phyloP scores from a whole-genome alignment of 2,329 filamentous ascomycete species.

The Bipolaris bicolor region DNA sequence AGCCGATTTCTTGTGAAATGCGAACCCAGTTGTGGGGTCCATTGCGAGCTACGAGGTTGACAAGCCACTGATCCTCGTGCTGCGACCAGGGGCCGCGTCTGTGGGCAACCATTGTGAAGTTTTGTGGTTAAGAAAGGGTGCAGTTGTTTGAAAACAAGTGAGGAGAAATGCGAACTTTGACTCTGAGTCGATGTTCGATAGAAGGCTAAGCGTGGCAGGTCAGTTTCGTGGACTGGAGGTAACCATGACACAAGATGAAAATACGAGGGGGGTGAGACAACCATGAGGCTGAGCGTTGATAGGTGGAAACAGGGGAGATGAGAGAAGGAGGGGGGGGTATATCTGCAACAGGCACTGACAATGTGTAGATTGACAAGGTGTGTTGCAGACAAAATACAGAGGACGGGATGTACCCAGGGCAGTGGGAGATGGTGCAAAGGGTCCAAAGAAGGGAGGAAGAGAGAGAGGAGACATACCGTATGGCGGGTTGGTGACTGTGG shows the following conservation, averaged over 20 bases:
- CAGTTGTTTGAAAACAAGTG: constrained; percentile 4
- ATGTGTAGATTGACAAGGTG: neutral
- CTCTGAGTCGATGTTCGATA: neutral
- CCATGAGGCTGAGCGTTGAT: neutral
- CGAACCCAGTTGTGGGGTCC: constrained; percentile 89
- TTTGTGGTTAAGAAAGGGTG: constrained; percentile 5
- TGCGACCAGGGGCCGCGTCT: constrained; percentile 85
- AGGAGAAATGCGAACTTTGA: constrained; percentile 5
- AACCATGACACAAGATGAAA: neutral
- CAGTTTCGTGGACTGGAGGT: neutral
- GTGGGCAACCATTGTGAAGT: constrained; percentile 57
- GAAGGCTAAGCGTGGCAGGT: neutral
- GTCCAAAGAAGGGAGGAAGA: neutral
- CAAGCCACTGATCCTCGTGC: constrained; percentile 73
- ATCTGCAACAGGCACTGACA: no score
- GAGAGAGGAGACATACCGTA: constrained; percentile 1
- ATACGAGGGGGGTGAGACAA: neutral
- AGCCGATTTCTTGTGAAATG: constrained; percentile 76
- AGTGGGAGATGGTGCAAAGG: constrained; percentile 1
- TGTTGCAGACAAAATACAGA: neutral
- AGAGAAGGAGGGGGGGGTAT: no score
- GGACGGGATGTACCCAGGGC: neutral
- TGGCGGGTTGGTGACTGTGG: neutral
- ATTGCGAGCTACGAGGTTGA: constrained; percentile 72
- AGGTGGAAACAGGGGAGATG: no score